Evolutionary conservation across 2,329 filamentous ascomycete species (phyloP), one percentile per base, ranked within the genome.

Genomic region (Colletotrichum plurivorum): DNA sequence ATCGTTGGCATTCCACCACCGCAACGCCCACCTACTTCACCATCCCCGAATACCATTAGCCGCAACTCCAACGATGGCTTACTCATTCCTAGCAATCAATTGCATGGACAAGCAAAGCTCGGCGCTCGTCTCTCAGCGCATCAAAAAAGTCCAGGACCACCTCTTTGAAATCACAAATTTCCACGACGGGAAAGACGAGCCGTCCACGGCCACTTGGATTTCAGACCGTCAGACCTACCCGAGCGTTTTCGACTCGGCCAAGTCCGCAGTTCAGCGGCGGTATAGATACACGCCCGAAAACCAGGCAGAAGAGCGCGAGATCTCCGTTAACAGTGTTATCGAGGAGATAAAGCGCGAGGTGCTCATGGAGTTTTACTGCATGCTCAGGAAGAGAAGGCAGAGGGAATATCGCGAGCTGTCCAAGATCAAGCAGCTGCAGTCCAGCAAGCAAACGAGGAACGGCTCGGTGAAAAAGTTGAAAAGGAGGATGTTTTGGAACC

Each of bases 401-500:
- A 60, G 10, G 1, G n/a, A 60, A 9, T 52, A n/a, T 18, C n/a
- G 20, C 1, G 57, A 60, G 13, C 12, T 60, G 4, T 41, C 20
- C 46, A 60, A 12, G 1, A 52, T 60, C 31, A 60, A 41, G 20
- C n/a, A 60, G 9, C 25, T 60, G 5, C 46, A 60, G n/a, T 31
- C 22, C n/a, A 31, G 27, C 16, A 59, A 49, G 43, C 56, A 43
- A 12, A 18, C 45, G 45, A 20, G 8, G 10, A 10, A 36, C 10
- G 25, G 20, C 13, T 49, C 18, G 7, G 31, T 36, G 31, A 36
- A 22, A 25, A 15, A 16, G 16, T 13, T 22, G 18, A 43, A n/a
- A 6, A 60, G 51, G 45, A 60, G 46, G 9, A 22, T 2, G 13
- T 60, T 60, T 41, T 51, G 45, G 57, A 25, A 60, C 46, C 57